Evolutionary conservation across 2,329 filamentous ascomycete genomes (phyloP).

Genomic region (Phialemoniopsis sp.): DNA sequence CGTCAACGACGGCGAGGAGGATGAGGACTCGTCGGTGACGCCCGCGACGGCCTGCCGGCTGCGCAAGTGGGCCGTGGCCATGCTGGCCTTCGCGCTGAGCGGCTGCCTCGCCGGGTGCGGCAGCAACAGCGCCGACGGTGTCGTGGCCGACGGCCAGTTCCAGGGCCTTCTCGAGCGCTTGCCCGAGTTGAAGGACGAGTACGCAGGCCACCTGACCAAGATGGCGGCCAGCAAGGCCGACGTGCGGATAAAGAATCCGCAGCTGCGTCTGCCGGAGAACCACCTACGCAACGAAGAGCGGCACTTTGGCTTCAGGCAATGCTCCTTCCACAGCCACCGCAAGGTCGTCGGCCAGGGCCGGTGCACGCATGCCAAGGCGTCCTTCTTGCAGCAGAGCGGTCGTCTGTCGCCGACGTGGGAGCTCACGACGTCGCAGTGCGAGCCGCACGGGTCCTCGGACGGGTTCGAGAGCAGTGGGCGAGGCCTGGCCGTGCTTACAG

Average conservation of each 20-base stretch:
- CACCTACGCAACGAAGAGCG: slow-evolving; percentile 51
- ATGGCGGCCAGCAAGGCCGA: slow-evolving; percentile 47
- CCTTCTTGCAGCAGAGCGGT: neutral
- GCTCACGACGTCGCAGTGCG: no score
- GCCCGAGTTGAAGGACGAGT: slow-evolving; percentile 45
- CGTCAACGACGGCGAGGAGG: slow-evolving; percentile 8
- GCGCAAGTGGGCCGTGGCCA: slow-evolving; percentile 56
- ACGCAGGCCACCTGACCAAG: slow-evolving; percentile 46
- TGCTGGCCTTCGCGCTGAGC: slow-evolving; percentile 53
- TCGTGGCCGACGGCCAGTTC: slow-evolving; percentile 26
- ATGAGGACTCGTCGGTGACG: slow-evolving; percentile 37
- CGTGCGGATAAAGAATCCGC: slow-evolving; percentile 55
- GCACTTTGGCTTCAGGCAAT: slow-evolving; percentile 56
- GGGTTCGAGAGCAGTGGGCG: slow-evolving; percentile 16
- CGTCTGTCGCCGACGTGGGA: no score
- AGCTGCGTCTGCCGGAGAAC: slow-evolving; percentile 54
- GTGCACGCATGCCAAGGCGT: slow-evolving; percentile 40
- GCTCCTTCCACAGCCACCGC: slow-evolving; percentile 57
- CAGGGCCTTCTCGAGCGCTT: slow-evolving; percentile 36
- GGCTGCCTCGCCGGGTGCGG: slow-evolving; percentile 16
- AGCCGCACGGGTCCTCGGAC: slow-evolving; percentile 38
- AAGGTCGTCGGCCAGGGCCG: slow-evolving; percentile 46
- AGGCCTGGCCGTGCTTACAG: no score
- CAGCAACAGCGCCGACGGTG: slow-evolving; percentile 7
- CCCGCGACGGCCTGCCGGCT: slow-evolving; percentile 26